A percentile compares a stretch with the other conserved stretches of the same genome.
Evolutionary conservation across 371 early-diverging fungal species (phyloP).

Genomic region (Mortierella sp.): DNA sequence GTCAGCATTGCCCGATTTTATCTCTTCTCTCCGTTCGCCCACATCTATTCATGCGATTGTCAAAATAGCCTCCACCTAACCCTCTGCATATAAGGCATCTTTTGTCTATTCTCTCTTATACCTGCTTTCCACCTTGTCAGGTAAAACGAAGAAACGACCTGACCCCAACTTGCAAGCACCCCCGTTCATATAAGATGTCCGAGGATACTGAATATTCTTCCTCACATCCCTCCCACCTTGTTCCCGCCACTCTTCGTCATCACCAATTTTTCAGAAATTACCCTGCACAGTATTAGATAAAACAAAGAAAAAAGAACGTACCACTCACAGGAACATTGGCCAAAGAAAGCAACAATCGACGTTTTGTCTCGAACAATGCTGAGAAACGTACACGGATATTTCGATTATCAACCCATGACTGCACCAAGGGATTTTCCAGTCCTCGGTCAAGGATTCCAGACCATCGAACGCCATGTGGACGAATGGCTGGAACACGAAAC

Average conservation of each 20-base stretch:
- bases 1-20: too few species aligned
- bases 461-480: conserved; percentile 65
- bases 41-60: too few species aligned
- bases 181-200: too few species aligned
- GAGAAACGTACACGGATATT: conserved; percentile 40
- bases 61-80: too few species aligned
- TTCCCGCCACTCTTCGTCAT: not conserved
- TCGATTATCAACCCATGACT: conserved; percentile 35
- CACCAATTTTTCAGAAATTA: not conserved
- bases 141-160: not conserved
- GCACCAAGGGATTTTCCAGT: conserved; percentile 7
- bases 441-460: conserved; percentile 53
- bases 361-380: conserved; percentile 17
- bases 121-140: not conserved
- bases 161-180: not conserved
- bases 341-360: not conserved
- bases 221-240: not conserved
- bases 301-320: too few species aligned
- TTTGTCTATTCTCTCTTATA: not conserved
- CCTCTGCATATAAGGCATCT: not conserved
- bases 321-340: too few species aligned
- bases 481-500: conserved; percentile 64
- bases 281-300: too few species aligned
- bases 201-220: not conserved
- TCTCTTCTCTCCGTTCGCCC: too few species aligned